A percentile compares a stretch with the other conserved stretches of the same genome.
Conservation (phyloP, 495 filamentous ascomycete genomes). For the Hypoxylon crocopeplum region DNA sequence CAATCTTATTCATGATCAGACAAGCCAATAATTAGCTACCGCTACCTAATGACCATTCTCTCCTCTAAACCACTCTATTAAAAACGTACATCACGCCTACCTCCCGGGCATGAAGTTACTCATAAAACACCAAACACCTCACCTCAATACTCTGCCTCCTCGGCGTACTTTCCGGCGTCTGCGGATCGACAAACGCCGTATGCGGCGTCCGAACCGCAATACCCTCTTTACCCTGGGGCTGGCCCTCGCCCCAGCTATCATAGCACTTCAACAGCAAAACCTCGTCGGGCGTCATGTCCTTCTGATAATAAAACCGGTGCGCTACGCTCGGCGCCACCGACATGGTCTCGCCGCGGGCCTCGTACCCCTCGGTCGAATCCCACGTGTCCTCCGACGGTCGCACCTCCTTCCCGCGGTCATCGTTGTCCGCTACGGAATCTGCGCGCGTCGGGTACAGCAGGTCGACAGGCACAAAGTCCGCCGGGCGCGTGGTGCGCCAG, state of each 20-base stretch:
- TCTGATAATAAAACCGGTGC: slow-evolving; percentile 80
- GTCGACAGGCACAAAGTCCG: slow-evolving; percentile 71
- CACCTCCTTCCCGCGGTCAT: slow-evolving; percentile 48
- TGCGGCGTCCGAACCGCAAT: slow-evolving; percentile 77
- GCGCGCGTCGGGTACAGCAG: slow-evolving; percentile 75
- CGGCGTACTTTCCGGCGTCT: slow-evolving; percentile 66
- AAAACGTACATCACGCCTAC: too few species aligned
- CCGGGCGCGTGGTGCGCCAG: slow-evolving; percentile 63
- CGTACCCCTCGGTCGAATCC: slow-evolving; percentile 49
- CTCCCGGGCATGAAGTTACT: too few species aligned
- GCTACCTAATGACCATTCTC: too few species aligned
- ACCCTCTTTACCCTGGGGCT: slow-evolving; percentile 49
- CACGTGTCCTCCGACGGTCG: slow-evolving; percentile 33
- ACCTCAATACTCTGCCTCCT: slow-evolving; percentile 87
- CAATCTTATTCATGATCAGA: too few species aligned
- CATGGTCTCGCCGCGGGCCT: slow-evolving; percentile 48
- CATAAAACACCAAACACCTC: slow-evolving; percentile 78
- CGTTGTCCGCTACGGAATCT: slow-evolving; percentile 31
- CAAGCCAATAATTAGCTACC: too few species aligned
- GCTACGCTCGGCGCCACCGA: slow-evolving; percentile 61
- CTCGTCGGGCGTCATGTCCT: slow-evolving; percentile 79
- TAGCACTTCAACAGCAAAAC: slow-evolving; percentile 83
- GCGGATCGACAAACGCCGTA: slow-evolving; percentile 79
- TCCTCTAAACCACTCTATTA: too few species aligned
- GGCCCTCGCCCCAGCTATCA: slow-evolving; percentile 67